Evolutionary conservation across 2,329 filamentous ascomycete genomes (phyloP).

Genomic region (Pyrenochaeta sp.): DNA sequence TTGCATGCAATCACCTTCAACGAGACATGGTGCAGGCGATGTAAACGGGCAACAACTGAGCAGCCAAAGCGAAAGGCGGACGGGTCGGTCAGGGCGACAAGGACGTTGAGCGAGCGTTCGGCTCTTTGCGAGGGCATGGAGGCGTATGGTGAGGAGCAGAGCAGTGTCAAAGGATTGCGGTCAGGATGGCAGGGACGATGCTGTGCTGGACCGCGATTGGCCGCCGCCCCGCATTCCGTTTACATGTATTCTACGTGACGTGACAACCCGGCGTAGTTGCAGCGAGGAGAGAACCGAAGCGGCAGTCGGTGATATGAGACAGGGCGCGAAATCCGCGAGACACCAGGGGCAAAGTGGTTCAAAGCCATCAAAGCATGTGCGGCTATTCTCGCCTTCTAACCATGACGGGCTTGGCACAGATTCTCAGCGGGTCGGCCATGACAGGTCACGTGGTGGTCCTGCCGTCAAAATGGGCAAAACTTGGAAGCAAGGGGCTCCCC

Average conservation of each 20-base stretch:
- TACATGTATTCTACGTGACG: background rate
- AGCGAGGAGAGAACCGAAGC: background rate
- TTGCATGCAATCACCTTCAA: slow-evolving; percentile 42
- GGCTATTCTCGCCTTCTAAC: no score
- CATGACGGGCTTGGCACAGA: no score
- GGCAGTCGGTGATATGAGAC: background rate
- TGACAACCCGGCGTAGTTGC: background rate
- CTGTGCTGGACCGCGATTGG: slow-evolving; percentile 33
- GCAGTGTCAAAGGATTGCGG: slow-evolving; percentile 10
- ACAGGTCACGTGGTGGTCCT: no score
- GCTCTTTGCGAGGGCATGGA: slow-evolving; percentile 30
- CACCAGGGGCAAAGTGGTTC: background rate
- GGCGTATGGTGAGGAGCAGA: slow-evolving; percentile 11
- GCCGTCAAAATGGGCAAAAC: no score
- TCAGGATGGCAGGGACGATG: slow-evolving; percentile 1
- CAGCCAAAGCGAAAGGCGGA: slow-evolving; percentile 72
- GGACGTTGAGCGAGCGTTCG: slow-evolving; percentile 55
- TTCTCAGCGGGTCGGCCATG: no score
- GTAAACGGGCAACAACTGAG: slow-evolving; percentile 71
- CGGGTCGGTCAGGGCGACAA: slow-evolving; percentile 72
- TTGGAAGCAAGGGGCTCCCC: no score
- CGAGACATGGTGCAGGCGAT: slow-evolving; percentile 72
- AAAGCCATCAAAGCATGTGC: background rate
- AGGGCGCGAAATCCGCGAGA: background rate
- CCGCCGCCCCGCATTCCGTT: slow-evolving; percentile 17